Evolutionary conservation across 345 rosid species (phyloP).

Genomic region (Gossypium rotundifolium): DNA sequence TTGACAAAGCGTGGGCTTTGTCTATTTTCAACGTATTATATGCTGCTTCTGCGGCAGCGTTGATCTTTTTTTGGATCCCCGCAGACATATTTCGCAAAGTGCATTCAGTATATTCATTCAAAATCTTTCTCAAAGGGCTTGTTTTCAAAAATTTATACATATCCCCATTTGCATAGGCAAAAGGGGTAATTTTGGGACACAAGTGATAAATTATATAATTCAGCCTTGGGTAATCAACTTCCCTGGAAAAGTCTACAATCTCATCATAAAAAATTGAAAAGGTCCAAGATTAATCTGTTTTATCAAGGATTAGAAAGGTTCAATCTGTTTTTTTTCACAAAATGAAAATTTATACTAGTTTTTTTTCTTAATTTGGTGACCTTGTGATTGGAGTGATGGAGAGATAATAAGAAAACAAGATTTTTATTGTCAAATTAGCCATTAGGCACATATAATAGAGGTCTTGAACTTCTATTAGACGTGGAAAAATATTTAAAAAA

Average conservation of each 20-base stretch:
- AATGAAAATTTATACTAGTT: too few relatives aligned
- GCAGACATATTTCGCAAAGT: not conserved
- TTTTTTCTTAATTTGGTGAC: too few relatives aligned
- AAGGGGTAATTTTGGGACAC: not conserved
- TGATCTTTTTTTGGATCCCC: not conserved
- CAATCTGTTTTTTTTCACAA: too few relatives aligned
- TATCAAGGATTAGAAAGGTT: not conserved
- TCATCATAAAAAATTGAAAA: not conserved
- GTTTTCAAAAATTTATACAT: too few relatives aligned
- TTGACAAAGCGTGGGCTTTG: conserved; percentile 18
- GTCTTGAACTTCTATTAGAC: not conserved
- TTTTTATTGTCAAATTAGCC: not conserved
- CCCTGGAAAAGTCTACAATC: not conserved
- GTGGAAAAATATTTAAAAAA: not conserved
- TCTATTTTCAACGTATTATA: conserved; percentile 13
- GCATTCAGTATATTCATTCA: too few relatives aligned
- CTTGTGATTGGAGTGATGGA: too few relatives aligned
- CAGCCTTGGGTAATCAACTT: not conserved
- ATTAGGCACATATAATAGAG: too few relatives aligned
- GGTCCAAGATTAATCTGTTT: not conserved
- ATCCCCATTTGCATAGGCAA: not conserved
- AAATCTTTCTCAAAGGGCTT: not conserved
- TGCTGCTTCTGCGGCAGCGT: conserved; percentile 12
- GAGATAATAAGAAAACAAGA: too few relatives aligned
- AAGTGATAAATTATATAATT: too few relatives aligned